Evolutionary conservation across 208 protist species (phyloP).

Genomic region (Phytomonas sp.): DNA sequence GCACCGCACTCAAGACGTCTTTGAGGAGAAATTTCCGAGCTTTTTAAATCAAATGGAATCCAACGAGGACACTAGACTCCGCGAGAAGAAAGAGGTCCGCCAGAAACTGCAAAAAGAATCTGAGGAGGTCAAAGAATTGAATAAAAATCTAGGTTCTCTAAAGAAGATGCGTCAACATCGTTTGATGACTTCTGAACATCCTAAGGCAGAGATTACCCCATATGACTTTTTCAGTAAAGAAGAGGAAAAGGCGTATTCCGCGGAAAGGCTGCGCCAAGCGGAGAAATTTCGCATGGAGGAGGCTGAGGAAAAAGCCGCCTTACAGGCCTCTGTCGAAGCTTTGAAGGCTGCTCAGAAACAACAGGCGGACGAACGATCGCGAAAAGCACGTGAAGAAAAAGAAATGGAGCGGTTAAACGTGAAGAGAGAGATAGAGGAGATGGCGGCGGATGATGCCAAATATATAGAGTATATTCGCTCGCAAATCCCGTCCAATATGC

Average conservation of each 20-base stretch:
- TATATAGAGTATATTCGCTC: conserved; percentile 56
- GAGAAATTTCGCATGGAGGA: conserved; percentile 35
- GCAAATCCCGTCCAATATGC: conserved; percentile 54
- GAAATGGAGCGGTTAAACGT: conserved; percentile 32
- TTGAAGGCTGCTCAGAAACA: conserved; percentile 41
- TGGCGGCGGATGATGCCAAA: conserved; percentile 40
- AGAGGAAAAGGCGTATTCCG: conserved; percentile 53
- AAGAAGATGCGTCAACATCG: background rate
- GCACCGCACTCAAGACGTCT: conserved; percentile 64
- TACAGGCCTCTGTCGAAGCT: conserved; percentile 27
- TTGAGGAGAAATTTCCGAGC: conserved; percentile 43
- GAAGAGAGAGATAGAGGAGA: conserved; percentile 19
- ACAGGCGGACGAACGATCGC: conserved; percentile 63
- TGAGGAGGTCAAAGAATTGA: conserved; percentile 8
- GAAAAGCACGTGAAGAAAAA: conserved; percentile 29
- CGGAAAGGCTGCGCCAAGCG: conserved; percentile 53
- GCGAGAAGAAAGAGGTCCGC: conserved; percentile 10
- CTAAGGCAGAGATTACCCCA: conserved; percentile 28
- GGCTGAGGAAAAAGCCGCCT: conserved; percentile 22
- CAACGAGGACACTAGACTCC: conserved; percentile 19
- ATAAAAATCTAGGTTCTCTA: background rate
- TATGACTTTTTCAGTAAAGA: conserved; percentile 50
- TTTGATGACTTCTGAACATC: background rate
- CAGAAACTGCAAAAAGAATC: conserved; percentile 10
- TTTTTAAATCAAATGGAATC: conserved; percentile 36